A percentile compares a stretch with the other conserved stretches of the same genome.
These are phyloP conservation scores for Hyphopichia khmerensis DNA, from an alignment of 1,139 yeast genomes.

Conservation along the genomic window DNA sequence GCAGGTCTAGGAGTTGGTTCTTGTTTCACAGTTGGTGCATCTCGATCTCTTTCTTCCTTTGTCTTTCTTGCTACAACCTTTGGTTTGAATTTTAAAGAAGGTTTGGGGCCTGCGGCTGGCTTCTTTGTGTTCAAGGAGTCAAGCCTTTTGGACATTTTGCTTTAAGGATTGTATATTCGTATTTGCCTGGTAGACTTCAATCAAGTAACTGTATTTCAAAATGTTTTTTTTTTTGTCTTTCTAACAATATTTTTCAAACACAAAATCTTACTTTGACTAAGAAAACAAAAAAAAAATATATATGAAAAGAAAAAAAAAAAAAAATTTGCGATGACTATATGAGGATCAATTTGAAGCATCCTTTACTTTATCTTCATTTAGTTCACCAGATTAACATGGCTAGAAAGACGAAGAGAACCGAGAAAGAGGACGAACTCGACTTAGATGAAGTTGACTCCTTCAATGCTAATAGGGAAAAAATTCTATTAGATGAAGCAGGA, in stretches of 20 bases:
- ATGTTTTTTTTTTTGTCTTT: not conserved
- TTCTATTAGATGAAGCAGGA: constrained; percentile 60
- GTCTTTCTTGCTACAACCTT: constrained; percentile 79
- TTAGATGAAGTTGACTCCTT: constrained; percentile 73
- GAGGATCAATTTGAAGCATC: not conserved
- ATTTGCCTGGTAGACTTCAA: not conserved
- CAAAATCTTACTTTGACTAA: not conserved
- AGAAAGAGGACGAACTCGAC: constrained; percentile 28
- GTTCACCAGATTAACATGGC: constrained; percentile 5
- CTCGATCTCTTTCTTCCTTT: constrained; percentile 78
- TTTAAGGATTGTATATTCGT: too few species aligned
- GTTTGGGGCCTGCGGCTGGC: constrained; percentile 34
- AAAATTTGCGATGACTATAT: constrained; percentile 1
- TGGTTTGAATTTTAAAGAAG: constrained; percentile 70
- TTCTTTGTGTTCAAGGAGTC: constrained; percentile 43
- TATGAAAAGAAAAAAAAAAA: not conserved
- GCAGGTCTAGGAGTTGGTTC: constrained; percentile 15
- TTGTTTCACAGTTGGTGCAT: constrained; percentile 58
- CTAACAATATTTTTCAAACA: not conserved
- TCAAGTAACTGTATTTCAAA: not conserved
- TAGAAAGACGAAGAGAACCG: constrained; percentile 12
- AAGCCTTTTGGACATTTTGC: constrained; percentile 41
- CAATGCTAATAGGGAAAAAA: constrained; percentile 62
- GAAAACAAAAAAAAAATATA: not conserved
- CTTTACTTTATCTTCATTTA: not conserved